phyloP scores from a whole-genome alignment of 176 grass and related monocot species.

The Oryza longistaminata region DNA sequence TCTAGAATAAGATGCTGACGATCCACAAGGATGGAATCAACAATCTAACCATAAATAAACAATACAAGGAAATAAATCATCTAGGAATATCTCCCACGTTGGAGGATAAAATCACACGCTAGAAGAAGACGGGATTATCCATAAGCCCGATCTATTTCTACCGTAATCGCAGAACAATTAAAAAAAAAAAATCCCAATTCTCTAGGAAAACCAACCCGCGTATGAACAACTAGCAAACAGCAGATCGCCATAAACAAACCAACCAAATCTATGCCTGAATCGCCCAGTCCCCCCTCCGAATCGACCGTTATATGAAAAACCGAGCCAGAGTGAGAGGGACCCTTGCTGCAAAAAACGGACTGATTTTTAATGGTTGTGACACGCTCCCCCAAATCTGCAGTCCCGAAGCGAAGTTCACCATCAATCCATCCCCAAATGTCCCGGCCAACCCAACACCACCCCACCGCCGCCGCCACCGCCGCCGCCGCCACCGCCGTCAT shows the following conservation, averaged over 20 bases:
- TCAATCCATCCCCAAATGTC: constrained; percentile 33
- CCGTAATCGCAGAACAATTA: background rate
- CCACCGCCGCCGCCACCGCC: background rate
- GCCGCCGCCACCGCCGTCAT: background rate
- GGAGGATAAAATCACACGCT: background rate
- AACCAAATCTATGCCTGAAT: background rate
- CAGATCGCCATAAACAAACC: background rate
- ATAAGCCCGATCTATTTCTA: background rate
- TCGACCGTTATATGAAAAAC: too few relatives aligned
- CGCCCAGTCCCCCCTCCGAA: too few relatives aligned
- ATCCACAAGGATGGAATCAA: background rate
- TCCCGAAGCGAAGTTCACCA: background rate
- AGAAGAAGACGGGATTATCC: background rate
- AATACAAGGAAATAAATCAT: background rate
- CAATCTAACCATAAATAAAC: background rate
- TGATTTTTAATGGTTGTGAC: constrained; percentile 30
- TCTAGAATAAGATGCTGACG: background rate
- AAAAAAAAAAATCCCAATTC: background rate
- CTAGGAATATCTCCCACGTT: background rate
- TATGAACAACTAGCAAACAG: background rate
- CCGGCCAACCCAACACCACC: constrained; percentile 22
- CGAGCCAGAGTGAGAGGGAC: too few relatives aligned
- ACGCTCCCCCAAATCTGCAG: constrained; percentile 25
- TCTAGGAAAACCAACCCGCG: background rate
- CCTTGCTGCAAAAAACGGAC: too few relatives aligned